Evolutionary conservation across 331 rosid genomes (phyloP).

Genomic region (Pyracantha coccinea): DNA sequence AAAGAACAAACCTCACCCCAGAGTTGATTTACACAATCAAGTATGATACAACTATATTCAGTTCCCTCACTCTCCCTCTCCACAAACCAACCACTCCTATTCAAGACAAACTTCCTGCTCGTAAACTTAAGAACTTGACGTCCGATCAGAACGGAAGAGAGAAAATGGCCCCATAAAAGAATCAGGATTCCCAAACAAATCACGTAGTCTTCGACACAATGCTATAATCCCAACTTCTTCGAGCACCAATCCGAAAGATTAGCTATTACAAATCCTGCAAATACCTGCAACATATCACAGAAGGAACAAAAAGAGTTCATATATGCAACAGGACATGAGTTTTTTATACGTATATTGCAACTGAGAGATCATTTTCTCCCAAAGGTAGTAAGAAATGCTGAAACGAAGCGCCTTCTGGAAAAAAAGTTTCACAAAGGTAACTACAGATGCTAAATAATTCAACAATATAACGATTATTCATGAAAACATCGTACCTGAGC

Average conservation of each 20-base stretch:
- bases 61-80: constrained; percentile 9
- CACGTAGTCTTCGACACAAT: constrained; percentile 5
- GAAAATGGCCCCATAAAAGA: constrained; percentile 35
- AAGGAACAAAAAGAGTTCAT: neutral
- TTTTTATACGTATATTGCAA: neutral
- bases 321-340: neutral
- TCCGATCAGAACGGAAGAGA: constrained; percentile 7
- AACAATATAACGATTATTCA: neutral
- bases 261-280: constrained; percentile 91
- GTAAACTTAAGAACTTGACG: constrained; percentile 14
- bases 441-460: neutral
- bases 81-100: constrained; percentile 9
- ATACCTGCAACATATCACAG: constrained; percentile 55
- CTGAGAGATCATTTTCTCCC: neutral
- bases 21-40: constrained; percentile 37
- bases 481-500: constrained; percentile 44
- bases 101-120: constrained; percentile 1
- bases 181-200: constrained; percentile 18
- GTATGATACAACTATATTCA: constrained; percentile 14
- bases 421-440: neutral
- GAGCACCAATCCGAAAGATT: constrained; percentile 68
- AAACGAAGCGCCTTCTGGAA: neutral
- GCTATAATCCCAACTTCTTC: constrained; percentile 62
- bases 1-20: constrained; percentile 12
- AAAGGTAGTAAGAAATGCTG: neutral